Evolutionary conservation across 2,329 filamentous ascomycete genomes (phyloP), one percentile per base, ranked within the genome.

Genomic region (Thielaviopsis populi): DNA sequence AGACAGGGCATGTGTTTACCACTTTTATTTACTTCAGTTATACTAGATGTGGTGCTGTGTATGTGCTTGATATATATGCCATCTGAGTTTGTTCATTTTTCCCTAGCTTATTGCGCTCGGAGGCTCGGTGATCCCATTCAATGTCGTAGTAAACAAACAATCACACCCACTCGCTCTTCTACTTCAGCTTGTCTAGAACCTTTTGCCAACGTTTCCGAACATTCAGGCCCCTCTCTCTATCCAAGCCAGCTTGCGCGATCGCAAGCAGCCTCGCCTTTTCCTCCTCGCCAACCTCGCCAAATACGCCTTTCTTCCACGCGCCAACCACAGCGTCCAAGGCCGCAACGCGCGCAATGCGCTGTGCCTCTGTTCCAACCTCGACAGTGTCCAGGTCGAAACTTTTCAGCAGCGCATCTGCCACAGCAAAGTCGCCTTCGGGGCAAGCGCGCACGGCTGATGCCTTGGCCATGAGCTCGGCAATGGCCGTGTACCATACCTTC

Each of bases 401-500:
- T 2, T 69, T 66, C 1, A 82, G 73, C 70, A 80, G 81, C 11
- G 70, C 70, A 17, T 74, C 64, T 0, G 72, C 66, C 3, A 66
- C 59, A 7, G 64, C 61, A n/a, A 66, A 66, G 3, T 69, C 68
- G 1, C 70, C 68, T 1, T 69, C 70, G 0, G 65, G 67, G 0
- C 68, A 54, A 6, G 53, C 27, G 27, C 53, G 53, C 15, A 77
- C 74, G 70, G 70, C n/a, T 17, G 61, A 40, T 19, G 50, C 40
- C 8, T 42, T 59, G 7, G 4, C 30, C 41, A 83, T 73, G 15
- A 83, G 64, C 13, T 81, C 79, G 15, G 68, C 68, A 0, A 78
- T 76, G 42, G 76, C 75, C 30, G 74, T 74, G 68, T 83, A 84
- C 78, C 81, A 83, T 1, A 77, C 74, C 46, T 78, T 76, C 19